A percentile compares a stretch with the other conserved stretches of the same genome.
Evolutionary conservation across 1,139 yeast species (phyloP).

Genomic region (Blastobotrys ciferrii): DNA sequence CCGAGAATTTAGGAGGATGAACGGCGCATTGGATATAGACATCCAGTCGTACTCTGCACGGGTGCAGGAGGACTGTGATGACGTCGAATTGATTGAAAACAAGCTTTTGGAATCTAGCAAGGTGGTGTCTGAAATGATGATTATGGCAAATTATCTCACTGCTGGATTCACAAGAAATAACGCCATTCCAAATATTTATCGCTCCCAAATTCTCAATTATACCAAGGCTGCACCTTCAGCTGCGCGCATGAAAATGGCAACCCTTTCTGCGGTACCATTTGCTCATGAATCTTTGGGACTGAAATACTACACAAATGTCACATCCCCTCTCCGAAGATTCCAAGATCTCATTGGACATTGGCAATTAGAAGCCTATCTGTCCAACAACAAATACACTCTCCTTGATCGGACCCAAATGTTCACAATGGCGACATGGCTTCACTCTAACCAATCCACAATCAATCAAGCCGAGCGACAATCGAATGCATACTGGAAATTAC

Average conservation of each 20-base stretch:
- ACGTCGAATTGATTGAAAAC: constrained; percentile 19
- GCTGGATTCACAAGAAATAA: constrained; percentile 51
- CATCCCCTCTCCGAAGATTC: constrained; percentile 86
- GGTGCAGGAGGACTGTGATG: constrained; percentile 16
- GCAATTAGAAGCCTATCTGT: constrained; percentile 51
- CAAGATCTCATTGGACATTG: constrained; percentile 83
- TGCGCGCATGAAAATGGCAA: constrained; percentile 20
- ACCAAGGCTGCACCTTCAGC: constrained; percentile 14
- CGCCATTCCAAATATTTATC: constrained; percentile 57
- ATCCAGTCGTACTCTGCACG: constrained; percentile 17
- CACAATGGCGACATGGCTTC: constrained; percentile 31
- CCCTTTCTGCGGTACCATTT: constrained; percentile 40
- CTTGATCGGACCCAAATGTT: constrained; percentile 21
- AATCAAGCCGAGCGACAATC: constrained; percentile 31
- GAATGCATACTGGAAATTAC: constrained; percentile 44
- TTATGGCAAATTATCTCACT: constrained; percentile 64
- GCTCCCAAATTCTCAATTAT: constrained; percentile 46
- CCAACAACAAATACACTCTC: constrained; percentile 3
- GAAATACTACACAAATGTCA: constrained; percentile 64
- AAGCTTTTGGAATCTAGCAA: constrained; percentile 23
- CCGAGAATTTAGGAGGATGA: constrained; percentile 25
- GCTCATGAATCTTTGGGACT: constrained; percentile 68
- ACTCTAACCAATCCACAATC: constrained; percentile 22
- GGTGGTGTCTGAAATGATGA: constrained; percentile 81
- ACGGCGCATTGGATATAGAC: constrained; percentile 20